Conservation (phyloP, 2,329 filamentous ascomycete genomes). For the Fusarium musae region DNA sequence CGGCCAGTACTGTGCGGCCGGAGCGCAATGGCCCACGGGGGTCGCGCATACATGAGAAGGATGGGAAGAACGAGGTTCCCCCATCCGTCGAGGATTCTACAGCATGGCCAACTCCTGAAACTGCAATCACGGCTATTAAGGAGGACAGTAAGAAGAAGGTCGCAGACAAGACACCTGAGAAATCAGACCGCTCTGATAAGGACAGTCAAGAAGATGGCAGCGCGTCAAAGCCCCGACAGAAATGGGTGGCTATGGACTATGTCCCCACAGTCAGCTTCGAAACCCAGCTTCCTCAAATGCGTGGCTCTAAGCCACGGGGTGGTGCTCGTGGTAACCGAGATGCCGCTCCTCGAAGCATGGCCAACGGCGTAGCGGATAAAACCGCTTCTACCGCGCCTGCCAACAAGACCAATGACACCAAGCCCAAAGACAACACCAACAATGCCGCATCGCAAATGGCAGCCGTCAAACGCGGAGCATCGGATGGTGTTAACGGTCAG, state of each 20-base stretch:
- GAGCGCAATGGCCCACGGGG: constrained; percentile 60
- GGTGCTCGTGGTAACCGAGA: constrained; percentile 56
- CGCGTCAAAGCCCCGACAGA: constrained; percentile 64
- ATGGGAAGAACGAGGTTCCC: constrained; percentile 50
- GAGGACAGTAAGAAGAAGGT: constrained; percentile 78
- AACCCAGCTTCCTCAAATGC: constrained; percentile 75
- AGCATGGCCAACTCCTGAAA: constrained; percentile 92
- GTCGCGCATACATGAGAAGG: constrained; percentile 58
- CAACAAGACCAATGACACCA: constrained; percentile 49
- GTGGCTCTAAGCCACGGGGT: constrained; percentile 62
- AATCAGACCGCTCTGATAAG: constrained; percentile 69
- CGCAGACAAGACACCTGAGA: constrained; percentile 71
- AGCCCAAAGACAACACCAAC: constrained; percentile 53
- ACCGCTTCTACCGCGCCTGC: constrained; percentile 41
- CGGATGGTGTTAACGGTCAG: constrained; percentile 53
- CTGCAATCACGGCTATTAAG: constrained; percentile 68
- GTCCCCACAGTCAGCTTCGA: constrained; percentile 88
- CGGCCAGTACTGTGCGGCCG: constrained; percentile 53
- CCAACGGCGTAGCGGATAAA: constrained; percentile 53
- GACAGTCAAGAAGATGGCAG: constrained; percentile 66
- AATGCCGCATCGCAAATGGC: constrained; percentile 52
- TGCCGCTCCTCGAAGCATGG: constrained; percentile 52
- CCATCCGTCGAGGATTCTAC: constrained; percentile 80
- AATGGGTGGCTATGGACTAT: constrained; percentile 86
- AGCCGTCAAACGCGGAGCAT: constrained; percentile 57